These are phyloP conservation scores for Cochlearia excelsa DNA, from an alignment of 345 rosid genomes.

Conservation along the genomic window DNA sequence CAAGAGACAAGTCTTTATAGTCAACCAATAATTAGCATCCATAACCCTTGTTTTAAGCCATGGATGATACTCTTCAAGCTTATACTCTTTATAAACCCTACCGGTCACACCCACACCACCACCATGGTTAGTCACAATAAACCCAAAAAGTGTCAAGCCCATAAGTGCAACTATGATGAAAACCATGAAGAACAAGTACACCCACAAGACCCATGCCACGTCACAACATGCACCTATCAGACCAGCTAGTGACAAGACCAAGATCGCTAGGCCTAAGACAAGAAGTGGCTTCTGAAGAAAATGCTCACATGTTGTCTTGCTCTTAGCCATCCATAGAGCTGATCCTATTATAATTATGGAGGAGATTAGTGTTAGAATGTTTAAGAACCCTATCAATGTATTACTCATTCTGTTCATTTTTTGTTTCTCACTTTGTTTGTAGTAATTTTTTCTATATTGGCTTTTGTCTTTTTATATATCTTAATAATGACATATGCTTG, in stretches of 20 bases:
- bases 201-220: conserved; percentile 85
- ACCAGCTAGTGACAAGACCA: conserved; percentile 75
- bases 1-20: conserved; percentile 65
- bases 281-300: conserved; percentile 86
- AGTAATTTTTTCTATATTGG: too few relatives aligned
- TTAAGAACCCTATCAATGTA: conserved; percentile 70
- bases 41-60: conserved; percentile 67
- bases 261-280: conserved; percentile 63
- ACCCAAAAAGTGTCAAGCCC: conserved; percentile 75
- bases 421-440: conserved; percentile 1
- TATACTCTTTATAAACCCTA: conserved; percentile 67
- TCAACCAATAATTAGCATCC: conserved; percentile 60
- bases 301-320: conserved; percentile 72
- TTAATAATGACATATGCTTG: not conserved
- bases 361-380: conserved; percentile 73
- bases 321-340: conserved; percentile 86
- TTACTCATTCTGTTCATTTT: conserved; percentile 82
- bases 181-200: conserved; percentile 79
- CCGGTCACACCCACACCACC: conserved; percentile 69
- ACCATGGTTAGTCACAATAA: conserved; percentile 73
- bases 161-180: conserved; percentile 59
- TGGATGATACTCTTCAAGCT: conserved; percentile 64
- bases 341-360: conserved; percentile 85
- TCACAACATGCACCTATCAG: conserved; percentile 89
- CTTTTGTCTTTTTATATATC: too few relatives aligned